Evolutionary conservation across 805 yeast genomes (phyloP).

Genomic region (Candida sphagnicola): DNA sequence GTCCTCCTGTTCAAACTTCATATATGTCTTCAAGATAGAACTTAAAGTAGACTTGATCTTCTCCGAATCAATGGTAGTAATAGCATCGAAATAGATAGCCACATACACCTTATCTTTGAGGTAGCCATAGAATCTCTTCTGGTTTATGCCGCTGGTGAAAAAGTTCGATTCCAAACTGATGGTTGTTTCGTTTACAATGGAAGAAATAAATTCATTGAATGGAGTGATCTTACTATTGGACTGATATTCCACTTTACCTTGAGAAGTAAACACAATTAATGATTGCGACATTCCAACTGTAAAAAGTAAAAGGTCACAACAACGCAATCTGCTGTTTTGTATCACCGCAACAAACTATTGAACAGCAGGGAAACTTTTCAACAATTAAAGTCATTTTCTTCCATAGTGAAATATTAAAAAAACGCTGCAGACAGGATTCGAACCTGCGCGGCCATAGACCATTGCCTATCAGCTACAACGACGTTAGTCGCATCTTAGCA

Average conservation of each 20-base stretch:
- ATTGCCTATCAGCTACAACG: conserved; percentile 34
- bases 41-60: conserved; percentile 27
- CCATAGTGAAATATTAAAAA: conserved; percentile 41
- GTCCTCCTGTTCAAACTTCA: conserved; percentile 22
- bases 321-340: too few relatives aligned
- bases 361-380: too few relatives aligned
- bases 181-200: conserved; percentile 30
- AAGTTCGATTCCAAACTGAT: conserved; percentile 31
- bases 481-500: conserved; percentile 44
- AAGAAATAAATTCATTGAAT: conserved; percentile 35
- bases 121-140: conserved; percentile 33
- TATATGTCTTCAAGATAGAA: conserved; percentile 30
- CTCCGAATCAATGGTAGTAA: conserved; percentile 37
- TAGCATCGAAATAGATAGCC: conserved; percentile 36
- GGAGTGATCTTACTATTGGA: conserved; percentile 31
- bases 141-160: conserved; percentile 25
- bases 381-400: too few relatives aligned
- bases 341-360: too few relatives aligned
- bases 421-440: conserved; percentile 99
- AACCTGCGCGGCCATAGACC: conserved; percentile 80
- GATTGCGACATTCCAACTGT: conserved; percentile 36
- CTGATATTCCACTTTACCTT: conserved; percentile 36
- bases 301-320: too few relatives aligned
- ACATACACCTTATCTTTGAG: conserved; percentile 24
- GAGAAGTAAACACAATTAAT: conserved; percentile 30